These are phyloP conservation scores for Dalbergia oliveri DNA, from an alignment of 306 rosid species.

Conservation along the genomic window DNA sequence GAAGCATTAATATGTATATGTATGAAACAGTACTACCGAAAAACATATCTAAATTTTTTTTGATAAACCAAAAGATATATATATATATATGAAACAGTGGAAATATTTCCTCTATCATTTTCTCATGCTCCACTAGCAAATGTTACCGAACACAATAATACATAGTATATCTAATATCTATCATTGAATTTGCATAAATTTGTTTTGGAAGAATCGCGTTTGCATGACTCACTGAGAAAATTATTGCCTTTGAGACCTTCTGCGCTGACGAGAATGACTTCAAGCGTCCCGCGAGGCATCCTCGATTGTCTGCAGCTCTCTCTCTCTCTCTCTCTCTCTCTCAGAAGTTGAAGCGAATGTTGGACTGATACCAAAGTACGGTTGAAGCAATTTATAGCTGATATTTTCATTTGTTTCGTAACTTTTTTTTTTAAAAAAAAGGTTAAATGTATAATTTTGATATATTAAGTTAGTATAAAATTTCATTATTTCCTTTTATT, in stretches of 20 bases:
- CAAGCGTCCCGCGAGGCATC: slow-evolving; percentile 60
- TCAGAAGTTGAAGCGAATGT: neutral
- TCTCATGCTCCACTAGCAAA: neutral
- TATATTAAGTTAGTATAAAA: too few relatives aligned
- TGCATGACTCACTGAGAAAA: slow-evolving; percentile 43
- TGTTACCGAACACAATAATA: neutral
- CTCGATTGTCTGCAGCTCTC: neutral
- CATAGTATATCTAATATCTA: neutral
- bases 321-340: neutral
- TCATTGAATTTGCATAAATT: slow-evolving; percentile 2
- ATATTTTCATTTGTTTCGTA: neutral
- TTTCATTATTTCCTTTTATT: too few relatives aligned
- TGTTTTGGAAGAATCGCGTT: neutral
- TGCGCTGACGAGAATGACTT: slow-evolving; percentile 56
- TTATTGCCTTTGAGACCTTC: slow-evolving; percentile 45
- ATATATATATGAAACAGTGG: neutral
- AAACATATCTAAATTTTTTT: too few relatives aligned
- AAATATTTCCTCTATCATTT: neutral
- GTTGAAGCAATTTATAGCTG: slow-evolving; percentile 12
- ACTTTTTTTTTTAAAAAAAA: too few relatives aligned
- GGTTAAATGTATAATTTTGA: too few relatives aligned
- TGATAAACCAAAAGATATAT: too few relatives aligned
- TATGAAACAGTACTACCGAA: too few relatives aligned
- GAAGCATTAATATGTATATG: neutral
- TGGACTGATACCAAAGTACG: neutral